A percentile compares a stretch with the other conserved stretches of the same genome.
Conservation (phyloP, 1,139 yeast species). For the Hyphopichia burtonii region DNA sequence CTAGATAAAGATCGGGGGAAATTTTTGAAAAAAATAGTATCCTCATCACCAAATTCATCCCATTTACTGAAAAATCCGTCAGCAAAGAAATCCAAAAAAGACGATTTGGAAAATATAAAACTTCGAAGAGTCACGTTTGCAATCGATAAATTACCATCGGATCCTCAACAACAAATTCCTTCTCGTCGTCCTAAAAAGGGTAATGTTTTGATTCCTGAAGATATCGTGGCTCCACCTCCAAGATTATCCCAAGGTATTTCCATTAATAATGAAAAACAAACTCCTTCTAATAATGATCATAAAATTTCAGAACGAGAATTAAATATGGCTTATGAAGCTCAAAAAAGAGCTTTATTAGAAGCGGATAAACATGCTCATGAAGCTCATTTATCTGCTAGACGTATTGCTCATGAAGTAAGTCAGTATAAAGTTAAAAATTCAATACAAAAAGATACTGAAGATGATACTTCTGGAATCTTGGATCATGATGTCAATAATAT, state of each 20-base stretch:
- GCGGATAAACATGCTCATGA: slow-evolving; percentile 73
- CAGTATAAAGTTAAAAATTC: slow-evolving; percentile 27
- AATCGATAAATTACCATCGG: slow-evolving; percentile 61
- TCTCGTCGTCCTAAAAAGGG: slow-evolving; percentile 82
- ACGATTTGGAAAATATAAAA: slow-evolving; percentile 27
- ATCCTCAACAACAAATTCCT: slow-evolving; percentile 96
- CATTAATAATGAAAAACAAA: slow-evolving; percentile 23
- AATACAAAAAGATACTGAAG: slow-evolving; percentile 10
- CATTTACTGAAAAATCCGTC: slow-evolving; percentile 46
- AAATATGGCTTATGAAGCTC: slow-evolving; percentile 55
- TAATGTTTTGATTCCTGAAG: slow-evolving; percentile 75
- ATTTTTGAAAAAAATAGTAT: slow-evolving; percentile 1
- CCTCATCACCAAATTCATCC: slow-evolving; percentile 11
- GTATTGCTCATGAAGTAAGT: slow-evolving; percentile 64
- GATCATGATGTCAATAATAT: slow-evolving; percentile 18
- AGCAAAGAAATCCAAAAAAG: slow-evolving; percentile 33
- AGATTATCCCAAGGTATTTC: slow-evolving; percentile 64
- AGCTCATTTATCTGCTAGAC: slow-evolving; percentile 68
- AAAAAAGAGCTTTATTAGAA: slow-evolving; percentile 52
- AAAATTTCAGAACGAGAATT: slow-evolving; percentile 53
- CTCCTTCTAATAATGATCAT: slow-evolving; percentile 14
- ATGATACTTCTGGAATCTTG: slow-evolving; percentile 4
- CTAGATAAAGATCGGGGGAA: slow-evolving; percentile 1
- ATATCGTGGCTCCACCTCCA: slow-evolving; percentile 60
- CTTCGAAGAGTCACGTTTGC: slow-evolving; percentile 75